Evolutionary conservation across 2,329 filamentous ascomycete genomes (phyloP), one percentile per base, ranked within the genome.

Genomic region (Colletotrichum lentis): DNA sequence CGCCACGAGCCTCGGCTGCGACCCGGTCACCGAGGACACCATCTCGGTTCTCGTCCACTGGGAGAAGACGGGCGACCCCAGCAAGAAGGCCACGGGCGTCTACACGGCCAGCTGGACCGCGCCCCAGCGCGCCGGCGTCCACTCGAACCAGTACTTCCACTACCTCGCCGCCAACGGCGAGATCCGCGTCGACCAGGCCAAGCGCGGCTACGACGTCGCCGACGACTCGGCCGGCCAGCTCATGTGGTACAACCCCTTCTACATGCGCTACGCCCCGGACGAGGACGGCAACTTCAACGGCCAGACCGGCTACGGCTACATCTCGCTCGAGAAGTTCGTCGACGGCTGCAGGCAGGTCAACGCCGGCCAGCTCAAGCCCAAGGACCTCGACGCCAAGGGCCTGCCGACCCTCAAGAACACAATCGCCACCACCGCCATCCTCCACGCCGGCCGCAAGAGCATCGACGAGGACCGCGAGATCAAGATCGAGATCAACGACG

Each of bases 91-190:
- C 12, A 96, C 94, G 1, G 94, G 89, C 63, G 93, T 97, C 8
- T 97, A 97, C 81, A 97, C 95, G 14, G 92, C 94, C 12, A 95
- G 91, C 47, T 97, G 94, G 94, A 97, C 94, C 1, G 95, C 95
- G 7, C 94, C 95, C 14, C 92, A 96, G 77, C 92, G 90, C 75
- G 94, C 94, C 0, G 94, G 95, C 57, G 94, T 97, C n/a, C 95
- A 97, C 81, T 95, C 91, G 1, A 97, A 97, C 79, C 94, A 97
- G 82, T 96, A 97, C 81, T 97, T 97, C 84, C 94, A 97, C 81
- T 97, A 96, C 82, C 90, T 97, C 82, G 94, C 88, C 3, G 86
- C 88, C 69, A 88, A 90, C 64, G 94, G 94, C 71, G 94, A 97
- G 81, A 89, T 97, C 74, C 88, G 92, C 69, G 88, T 97, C 74